Evolutionary conservation across 2,329 filamentous ascomycete genomes (phyloP).

Genomic region (Cercospora zeae-maydis): DNA sequence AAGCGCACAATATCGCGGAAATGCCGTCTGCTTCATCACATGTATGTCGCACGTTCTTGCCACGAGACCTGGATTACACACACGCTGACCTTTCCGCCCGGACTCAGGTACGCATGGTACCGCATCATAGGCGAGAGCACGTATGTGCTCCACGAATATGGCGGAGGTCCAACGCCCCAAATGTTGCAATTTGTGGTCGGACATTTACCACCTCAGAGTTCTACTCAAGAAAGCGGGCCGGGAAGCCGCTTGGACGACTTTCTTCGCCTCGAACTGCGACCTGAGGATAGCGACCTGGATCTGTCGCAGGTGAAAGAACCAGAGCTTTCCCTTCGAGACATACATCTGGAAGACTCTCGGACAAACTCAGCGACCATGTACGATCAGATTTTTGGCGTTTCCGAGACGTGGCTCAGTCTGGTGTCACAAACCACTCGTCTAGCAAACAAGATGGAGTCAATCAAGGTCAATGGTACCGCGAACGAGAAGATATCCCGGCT

Average conservation of each 20-base stretch:
- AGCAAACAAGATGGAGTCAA: conserved; percentile 30
- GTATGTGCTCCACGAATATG: conserved; percentile 28
- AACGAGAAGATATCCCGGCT: not conserved
- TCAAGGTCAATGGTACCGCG: not conserved
- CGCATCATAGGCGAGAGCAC: conserved; percentile 34
- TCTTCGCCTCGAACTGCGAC: conserved; percentile 37
- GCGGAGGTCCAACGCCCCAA: not conserved
- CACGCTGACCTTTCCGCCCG: not conserved
- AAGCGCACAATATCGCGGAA: conserved; percentile 39
- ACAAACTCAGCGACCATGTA: conserved; percentile 39
- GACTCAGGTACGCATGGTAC: conserved; percentile 35
- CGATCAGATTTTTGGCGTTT: conserved; percentile 43
- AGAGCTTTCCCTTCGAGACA: conserved; percentile 36
- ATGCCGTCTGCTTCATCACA: conserved; percentile 40
- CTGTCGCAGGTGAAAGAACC: conserved; percentile 39
- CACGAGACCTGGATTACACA: no score
- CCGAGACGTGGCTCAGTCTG: conserved; percentile 45
- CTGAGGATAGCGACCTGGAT: conserved; percentile 40
- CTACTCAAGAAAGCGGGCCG: not conserved
- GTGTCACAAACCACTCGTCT: conserved; percentile 45
- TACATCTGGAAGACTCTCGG: conserved; percentile 41
- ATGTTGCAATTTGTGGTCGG: not conserved
- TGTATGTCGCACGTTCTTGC: conserved; percentile 12
- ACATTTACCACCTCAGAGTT: not conserved
- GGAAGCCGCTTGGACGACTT: conserved; percentile 40